A percentile compares a stretch with the other conserved stretches of the same genome.
These are phyloP conservation scores for Solanum tarapatanum DNA, from an alignment of 257 asterid genomes.

Conservation along the genomic window DNA sequence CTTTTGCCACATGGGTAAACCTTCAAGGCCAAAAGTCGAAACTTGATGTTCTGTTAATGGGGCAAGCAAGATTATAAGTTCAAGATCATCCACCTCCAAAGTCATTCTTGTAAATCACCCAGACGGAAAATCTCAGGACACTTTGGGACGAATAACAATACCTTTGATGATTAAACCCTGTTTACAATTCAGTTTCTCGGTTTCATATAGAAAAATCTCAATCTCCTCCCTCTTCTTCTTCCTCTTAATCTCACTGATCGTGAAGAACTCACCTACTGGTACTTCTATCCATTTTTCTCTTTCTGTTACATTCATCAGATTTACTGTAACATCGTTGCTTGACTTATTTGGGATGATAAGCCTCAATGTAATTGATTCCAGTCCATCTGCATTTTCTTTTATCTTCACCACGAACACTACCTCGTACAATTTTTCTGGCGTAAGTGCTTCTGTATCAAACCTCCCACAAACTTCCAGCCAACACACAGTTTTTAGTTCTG, in stretches of 20 bases:
- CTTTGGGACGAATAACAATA: background rate
- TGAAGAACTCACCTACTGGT: background rate
- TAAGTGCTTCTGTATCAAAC: slow-evolving; percentile 40
- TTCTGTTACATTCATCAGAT: background rate
- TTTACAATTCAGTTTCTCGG: background rate
- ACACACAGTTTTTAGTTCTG: slow-evolving; percentile 52
- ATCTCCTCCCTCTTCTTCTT: background rate
- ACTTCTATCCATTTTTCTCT: background rate
- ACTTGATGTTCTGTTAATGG: background rate
- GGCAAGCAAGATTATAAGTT: background rate
- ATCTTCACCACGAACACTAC: slow-evolving; percentile 42
- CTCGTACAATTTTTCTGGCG: slow-evolving; percentile 43
- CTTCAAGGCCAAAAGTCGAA: background rate
- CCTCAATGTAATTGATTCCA: slow-evolving; percentile 16
- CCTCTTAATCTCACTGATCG: background rate
- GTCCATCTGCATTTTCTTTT: slow-evolving; percentile 51
- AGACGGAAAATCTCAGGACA: background rate
- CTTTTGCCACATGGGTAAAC: background rate
- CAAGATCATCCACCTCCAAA: background rate
- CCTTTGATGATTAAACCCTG: background rate
- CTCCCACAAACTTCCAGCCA: slow-evolving; percentile 75
- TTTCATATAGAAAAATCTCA: background rate
- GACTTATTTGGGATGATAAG: background rate
- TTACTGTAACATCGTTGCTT: background rate
- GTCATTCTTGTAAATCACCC: background rate